Percentiles rank a stretch among this genome's conserved stretches.
These are phyloP conservation scores for Trametes pubescens DNA, from an alignment of 1,284 basidiomycete species.

Conservation along the genomic window DNA sequence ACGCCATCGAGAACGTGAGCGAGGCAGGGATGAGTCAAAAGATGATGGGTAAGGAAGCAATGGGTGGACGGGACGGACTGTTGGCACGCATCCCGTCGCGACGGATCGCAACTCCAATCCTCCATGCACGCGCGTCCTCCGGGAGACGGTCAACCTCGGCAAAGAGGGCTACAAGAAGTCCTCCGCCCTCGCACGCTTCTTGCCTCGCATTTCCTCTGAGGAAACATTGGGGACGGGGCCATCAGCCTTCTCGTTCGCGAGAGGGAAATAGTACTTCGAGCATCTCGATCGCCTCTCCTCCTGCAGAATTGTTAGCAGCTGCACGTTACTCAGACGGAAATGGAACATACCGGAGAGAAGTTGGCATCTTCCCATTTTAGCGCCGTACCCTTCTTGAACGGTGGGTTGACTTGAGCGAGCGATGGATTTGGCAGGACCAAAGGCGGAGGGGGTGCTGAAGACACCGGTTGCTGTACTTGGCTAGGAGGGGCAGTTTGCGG, in stretches of 20 bases:
- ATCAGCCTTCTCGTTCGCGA: constrained; percentile 42
- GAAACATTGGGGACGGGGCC: constrained; percentile 39
- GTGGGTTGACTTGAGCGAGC: constrained; percentile 69
- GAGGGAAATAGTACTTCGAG: constrained; percentile 72
- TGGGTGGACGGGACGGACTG: constrained; percentile 48
- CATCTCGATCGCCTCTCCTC: constrained; percentile 84
- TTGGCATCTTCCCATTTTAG: constrained; percentile 81
- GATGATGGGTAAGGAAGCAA: constrained; percentile 21
- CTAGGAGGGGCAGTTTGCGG: constrained; percentile 18
- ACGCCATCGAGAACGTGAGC: constrained; percentile 17
- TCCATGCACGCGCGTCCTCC: constrained; percentile 14
- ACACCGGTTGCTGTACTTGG: constrained; percentile 22
- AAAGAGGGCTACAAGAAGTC: constrained; percentile 64
- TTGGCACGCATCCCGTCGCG: constrained; percentile 34
- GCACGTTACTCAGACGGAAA: not conserved
- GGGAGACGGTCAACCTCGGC: not conserved
- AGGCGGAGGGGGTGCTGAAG: constrained; percentile 30
- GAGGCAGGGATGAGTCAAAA: constrained; percentile 32
- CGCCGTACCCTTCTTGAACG: constrained; percentile 81
- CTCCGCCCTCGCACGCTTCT: constrained; percentile 81
- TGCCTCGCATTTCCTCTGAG: constrained; percentile 70
- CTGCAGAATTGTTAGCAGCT: constrained; percentile 46
- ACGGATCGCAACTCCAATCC: constrained; percentile 12
- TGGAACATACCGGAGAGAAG: constrained; percentile 70
- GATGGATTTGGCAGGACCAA: constrained; percentile 65